These are phyloP conservation scores for Clathrospora elynae DNA, from an alignment of 2,329 filamentous ascomycete genomes.

Conservation along the genomic window DNA sequence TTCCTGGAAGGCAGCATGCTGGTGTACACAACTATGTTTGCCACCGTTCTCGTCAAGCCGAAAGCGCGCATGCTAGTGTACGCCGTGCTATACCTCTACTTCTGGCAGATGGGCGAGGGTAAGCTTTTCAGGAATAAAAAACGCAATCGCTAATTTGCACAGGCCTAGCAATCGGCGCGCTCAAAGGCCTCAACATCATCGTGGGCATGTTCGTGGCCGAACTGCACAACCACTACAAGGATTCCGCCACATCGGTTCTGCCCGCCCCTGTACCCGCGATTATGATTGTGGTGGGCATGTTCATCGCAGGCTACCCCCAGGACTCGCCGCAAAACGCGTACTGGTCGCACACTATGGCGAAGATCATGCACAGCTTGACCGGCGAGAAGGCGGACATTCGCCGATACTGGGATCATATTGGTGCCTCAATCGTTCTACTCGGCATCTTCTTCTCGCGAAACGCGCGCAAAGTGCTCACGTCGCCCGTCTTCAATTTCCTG, in stretches of 20 bases:
- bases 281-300: slow-evolving; percentile 59
- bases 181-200: slow-evolving; percentile 62
- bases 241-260: slow-evolving; percentile 55
- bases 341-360: slow-evolving; percentile 59
- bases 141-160: slow-evolving; percentile 23
- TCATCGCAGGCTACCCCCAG: slow-evolving; percentile 66
- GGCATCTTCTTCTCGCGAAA: slow-evolving; percentile 60
- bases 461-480: slow-evolving; percentile 60
- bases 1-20: slow-evolving; percentile 52
- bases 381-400: slow-evolving; percentile 56
- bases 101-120: slow-evolving; percentile 48
- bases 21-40: slow-evolving; percentile 51
- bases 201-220: slow-evolving; percentile 67
- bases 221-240: slow-evolving; percentile 58
- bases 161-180: slow-evolving; percentile 42
- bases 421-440: slow-evolving; percentile 56
- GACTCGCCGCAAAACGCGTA: slow-evolving; percentile 58
- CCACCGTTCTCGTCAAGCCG: slow-evolving; percentile 47
- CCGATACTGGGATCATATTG: slow-evolving; percentile 57
- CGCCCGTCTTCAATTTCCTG: slow-evolving; percentile 63
- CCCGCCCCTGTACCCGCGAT: slow-evolving; percentile 58
- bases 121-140: slow-evolving; percentile 2
- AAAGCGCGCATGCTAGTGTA: slow-evolving; percentile 46
- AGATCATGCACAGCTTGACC: slow-evolving; percentile 53
- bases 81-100: slow-evolving; percentile 47